Base-by-base conservation (phyloP, 2,329 filamentous ascomycete genomes). In the Neonectria ditissima region DNA sequence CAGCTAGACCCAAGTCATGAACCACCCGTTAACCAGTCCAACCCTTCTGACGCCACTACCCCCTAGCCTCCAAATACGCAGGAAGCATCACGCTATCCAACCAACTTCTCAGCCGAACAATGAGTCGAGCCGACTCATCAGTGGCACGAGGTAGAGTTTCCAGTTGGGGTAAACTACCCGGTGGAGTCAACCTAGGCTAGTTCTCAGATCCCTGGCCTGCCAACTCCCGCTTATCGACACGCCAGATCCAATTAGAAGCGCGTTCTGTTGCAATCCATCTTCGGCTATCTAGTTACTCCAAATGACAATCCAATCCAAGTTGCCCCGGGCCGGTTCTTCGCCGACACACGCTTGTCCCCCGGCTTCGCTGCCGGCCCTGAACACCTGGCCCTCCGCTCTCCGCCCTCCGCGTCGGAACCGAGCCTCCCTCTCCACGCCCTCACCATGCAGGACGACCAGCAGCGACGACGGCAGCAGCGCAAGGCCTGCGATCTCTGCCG, bases 381-480 rank as follows among this genome's bases (percentile, higher is more conserved):
- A 14, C 4, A 30, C 11, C 14, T 20, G 5, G n/a, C n/a, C 7
- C 13, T 26, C 41, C 10, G 16, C 48, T n/a, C 14, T 32, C 30
- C 8, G 4, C n/a, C 47, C 26, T 30, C 47, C 16, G 37, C 8
- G 16, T 52, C 39, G 37, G 55, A 58, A 58, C 55, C 57, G 52
- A 55, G 24, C 34, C 37, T 45, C 37, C 45, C 24, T n/a, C 11
- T 11, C 13, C 37, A 44, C 28, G 24, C 16, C n/a, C n/a, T 22
- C 34, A 50, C 32, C 9, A 62, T 58, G 54, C 48, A 56, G 52
- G 52, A 54, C 16, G 54, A 53, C 9, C 54, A 62, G 41, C 28
- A 41, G 18, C 68, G 69, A 18, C 65, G 84, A 80, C 1, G 71
- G 7, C 71, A 73, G 39, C 71, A 73, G 53, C 68, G 71, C 18